phyloP scores from a whole-genome alignment of 805 yeast species.

The Candida tallmaniae region DNA sequence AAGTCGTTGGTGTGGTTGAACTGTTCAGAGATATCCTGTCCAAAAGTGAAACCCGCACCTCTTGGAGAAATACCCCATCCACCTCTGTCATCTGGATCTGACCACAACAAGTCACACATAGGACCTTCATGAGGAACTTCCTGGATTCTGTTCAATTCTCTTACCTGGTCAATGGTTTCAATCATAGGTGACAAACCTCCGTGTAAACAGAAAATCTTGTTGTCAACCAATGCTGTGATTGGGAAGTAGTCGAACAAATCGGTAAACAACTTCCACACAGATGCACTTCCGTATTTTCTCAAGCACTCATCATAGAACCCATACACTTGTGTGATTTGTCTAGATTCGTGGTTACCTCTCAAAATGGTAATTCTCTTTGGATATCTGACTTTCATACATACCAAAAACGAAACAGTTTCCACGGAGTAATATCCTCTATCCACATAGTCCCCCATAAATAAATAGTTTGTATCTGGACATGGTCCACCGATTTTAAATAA shows the following conservation, averaged over 20 bases:
- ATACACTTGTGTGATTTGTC: slow-evolving; percentile 94
- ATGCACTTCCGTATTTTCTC: slow-evolving; percentile 87
- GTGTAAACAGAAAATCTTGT: slow-evolving; percentile 85
- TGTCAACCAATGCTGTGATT: slow-evolving; percentile 87
- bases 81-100: slow-evolving; percentile 96
- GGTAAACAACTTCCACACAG: slow-evolving; percentile 89
- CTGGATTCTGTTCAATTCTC: slow-evolving; percentile 86
- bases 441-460: slow-evolving; percentile 66
- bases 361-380: slow-evolving; percentile 88
- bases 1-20: slow-evolving; percentile 88
- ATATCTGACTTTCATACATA: slow-evolving; percentile 88
- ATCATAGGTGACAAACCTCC: slow-evolving; percentile 96
- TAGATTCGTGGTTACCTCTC: slow-evolving; percentile 92
- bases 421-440: slow-evolving; percentile 90
- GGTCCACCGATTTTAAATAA: slow-evolving; percentile 80
- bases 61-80: slow-evolving; percentile 98
- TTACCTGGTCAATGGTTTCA: slow-evolving; percentile 87
- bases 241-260: slow-evolving; percentile 92
- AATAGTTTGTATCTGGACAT: slow-evolving; percentile 46
- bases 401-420: slow-evolving; percentile 83
- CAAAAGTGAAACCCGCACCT: slow-evolving; percentile 98
- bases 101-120: slow-evolving; percentile 95
- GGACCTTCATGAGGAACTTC: slow-evolving; percentile 98
- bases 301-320: slow-evolving; percentile 95
- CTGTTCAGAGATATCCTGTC: slow-evolving; percentile 90